Evolutionary conservation across 495 filamentous ascomycete genomes (phyloP).

Genomic region (Alectoria sarmentosa): DNA sequence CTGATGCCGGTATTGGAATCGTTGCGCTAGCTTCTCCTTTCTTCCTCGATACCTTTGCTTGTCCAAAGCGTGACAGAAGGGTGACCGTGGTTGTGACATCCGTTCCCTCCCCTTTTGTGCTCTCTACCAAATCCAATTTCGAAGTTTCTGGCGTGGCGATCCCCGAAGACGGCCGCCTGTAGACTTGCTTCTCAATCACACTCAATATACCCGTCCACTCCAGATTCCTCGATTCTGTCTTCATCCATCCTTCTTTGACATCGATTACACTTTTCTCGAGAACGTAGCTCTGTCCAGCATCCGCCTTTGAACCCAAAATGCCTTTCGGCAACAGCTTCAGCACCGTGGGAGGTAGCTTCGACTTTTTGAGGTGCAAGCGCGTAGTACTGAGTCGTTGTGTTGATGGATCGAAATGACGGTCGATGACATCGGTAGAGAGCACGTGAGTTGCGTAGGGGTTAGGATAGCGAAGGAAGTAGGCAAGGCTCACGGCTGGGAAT

Average conservation of each 20-base stretch:
- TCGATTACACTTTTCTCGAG: conserved; percentile 89
- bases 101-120: conserved; percentile 53
- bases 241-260: conserved; percentile 81
- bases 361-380: conserved; percentile 89
- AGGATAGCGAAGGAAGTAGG: conserved; percentile 98
- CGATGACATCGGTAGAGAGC: conserved; percentile 91
- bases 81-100: conserved; percentile 79
- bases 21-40: conserved; percentile 32
- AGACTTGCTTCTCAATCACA: conserved; percentile 83
- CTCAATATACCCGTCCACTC: conserved; percentile 89
- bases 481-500: conserved; percentile 86
- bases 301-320: conserved; percentile 55
- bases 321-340: conserved; percentile 75
- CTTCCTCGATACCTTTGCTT: conserved; percentile 55
- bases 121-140: conserved; percentile 27
- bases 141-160: conserved; percentile 26
- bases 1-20: conserved; percentile 19
- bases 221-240: conserved; percentile 74
- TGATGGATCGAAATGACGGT: conserved; percentile 68
- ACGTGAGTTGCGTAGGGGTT: conserved; percentile 96
- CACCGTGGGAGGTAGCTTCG: conserved; percentile 75
- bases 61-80: conserved; percentile 73
- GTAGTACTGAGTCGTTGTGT: conserved; percentile 81
- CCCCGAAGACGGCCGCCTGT: conserved; percentile 42
- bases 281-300: conserved; percentile 74